phyloP scores from a whole-genome alignment of 257 asterid species.

The Solanum habrochaites region DNA sequence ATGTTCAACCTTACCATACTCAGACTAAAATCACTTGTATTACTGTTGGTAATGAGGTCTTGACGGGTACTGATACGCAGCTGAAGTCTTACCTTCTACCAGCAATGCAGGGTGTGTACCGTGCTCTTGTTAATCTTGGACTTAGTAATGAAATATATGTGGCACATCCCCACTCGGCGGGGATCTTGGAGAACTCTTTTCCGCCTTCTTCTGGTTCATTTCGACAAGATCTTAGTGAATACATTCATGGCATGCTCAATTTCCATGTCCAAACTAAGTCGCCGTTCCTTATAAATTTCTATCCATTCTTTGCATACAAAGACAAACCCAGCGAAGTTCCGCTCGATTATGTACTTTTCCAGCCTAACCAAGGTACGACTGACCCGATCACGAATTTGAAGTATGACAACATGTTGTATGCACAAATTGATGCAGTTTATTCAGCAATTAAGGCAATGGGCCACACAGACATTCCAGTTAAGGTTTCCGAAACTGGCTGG shows the following conservation, averaged over 20 bases:
- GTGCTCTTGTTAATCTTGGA: slow-evolving; percentile 45
- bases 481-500: slow-evolving; percentile 95
- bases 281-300: slow-evolving; percentile 70
- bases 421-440: slow-evolving; percentile 80
- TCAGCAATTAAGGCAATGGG: slow-evolving; percentile 58
- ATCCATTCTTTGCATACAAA: slow-evolving; percentile 91
- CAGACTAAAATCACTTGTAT: slow-evolving; percentile 59
- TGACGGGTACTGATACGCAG: slow-evolving; percentile 40
- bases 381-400: slow-evolving; percentile 54
- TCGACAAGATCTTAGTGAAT: slow-evolving; percentile 31
- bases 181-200: slow-evolving; percentile 37
- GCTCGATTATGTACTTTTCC: slow-evolving; percentile 59
- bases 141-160: slow-evolving; percentile 35
- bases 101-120: slow-evolving; percentile 47
- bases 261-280: slow-evolving; percentile 52
- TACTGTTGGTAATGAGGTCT: slow-evolving; percentile 73
- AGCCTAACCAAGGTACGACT: slow-evolving; percentile 47
- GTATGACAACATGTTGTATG: slow-evolving; percentile 88
- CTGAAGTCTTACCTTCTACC: slow-evolving; percentile 48
- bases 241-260: slow-evolving; percentile 31
- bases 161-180: slow-evolving; percentile 63
- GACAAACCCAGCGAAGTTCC: slow-evolving; percentile 39
- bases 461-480: slow-evolving; percentile 31
- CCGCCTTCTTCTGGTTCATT: slow-evolving; percentile 79
- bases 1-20: slow-evolving; percentile 59